Evolutionary conservation across 257 asterid species (phyloP), one percentile per base, ranked within the genome.

Genomic region (Linaria vulgaris): DNA sequence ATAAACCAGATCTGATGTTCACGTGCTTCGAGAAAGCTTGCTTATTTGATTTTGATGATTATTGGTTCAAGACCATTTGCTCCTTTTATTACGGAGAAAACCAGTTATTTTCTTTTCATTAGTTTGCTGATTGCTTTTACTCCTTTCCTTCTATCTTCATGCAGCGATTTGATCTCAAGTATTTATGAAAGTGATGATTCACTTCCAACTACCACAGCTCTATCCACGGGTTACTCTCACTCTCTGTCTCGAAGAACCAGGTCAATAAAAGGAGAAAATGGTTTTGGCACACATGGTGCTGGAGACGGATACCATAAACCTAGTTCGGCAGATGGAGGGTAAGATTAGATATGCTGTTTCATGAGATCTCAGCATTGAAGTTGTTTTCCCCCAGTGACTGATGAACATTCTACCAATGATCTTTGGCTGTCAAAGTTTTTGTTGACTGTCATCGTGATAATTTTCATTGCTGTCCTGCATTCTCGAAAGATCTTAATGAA

Each of bases 191-290:
- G 70, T 53, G 96, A 90, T 63, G 97, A 84, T 72, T 81, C 80
- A 67, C 69, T 85, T 72, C 96, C 95, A 72, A 82, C 92, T 51
- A 70, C 85, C 12, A 68, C 79, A 31, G 80, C 91, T 60, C 61
- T 78, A 66, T 87, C 95, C 69, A 70, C 72, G 77, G 82, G 67
- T 71, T 85, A 80, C 76, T 72, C 90, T 44, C 96, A 74, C 64
- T 58, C 97, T 70, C 91, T 83, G 56, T 91, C 99, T 44, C 84
- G 97, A 80, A 94, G 99, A 82, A 94, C 99, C 66, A 87, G 99
- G 79, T 74, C 64, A 57, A 71, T 75, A 67, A 90, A 86, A 79
- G 90, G 92, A 58, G 98, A 88, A 56, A 79, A 80, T 81, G 82
- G 72, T 60, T 61, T 72, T 55, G 83, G 80, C 21, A 55, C 85